Conservation (phyloP, 257 asterid genomes). For the Plantago elongata region DNA sequence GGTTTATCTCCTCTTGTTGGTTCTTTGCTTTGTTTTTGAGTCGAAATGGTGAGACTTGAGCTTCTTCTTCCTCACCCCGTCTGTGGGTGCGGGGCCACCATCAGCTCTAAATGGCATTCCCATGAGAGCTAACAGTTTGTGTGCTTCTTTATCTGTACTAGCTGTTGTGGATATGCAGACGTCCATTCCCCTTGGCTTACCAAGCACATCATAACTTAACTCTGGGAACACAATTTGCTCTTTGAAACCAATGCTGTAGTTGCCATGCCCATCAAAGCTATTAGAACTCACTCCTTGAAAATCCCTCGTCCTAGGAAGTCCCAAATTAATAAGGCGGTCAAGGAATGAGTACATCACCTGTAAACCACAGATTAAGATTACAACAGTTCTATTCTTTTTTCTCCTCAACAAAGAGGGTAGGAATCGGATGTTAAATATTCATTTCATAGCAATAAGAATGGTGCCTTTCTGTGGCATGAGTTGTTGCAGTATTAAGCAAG, state of each 20-base stretch:
- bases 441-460: too few species aligned
- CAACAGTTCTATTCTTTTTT: not conserved
- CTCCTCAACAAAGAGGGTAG: too few species aligned
- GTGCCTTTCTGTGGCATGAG: too few species aligned
- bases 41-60: conserved; percentile 86
- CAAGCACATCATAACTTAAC: conserved; percentile 57
- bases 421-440: too few species aligned
- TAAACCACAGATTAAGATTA: conserved; percentile 17
- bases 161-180: conserved; percentile 91
- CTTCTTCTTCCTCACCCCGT: conserved; percentile 65
- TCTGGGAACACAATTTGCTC: conserved; percentile 98
- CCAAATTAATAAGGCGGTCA: conserved; percentile 86
- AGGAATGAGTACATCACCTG: conserved; percentile 91
- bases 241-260: conserved; percentile 76
- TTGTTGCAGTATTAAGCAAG: too few species aligned
- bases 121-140: conserved; percentile 74
- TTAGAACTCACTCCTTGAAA: conserved; percentile 87
- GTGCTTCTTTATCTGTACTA: conserved; percentile 72
- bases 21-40: conserved; percentile 66
- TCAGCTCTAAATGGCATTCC: conserved; percentile 95
- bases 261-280: conserved; percentile 93
- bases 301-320: conserved; percentile 90
- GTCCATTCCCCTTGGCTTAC: conserved; percentile 95
- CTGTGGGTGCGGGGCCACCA: conserved; percentile 28
- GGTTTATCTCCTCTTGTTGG: conserved; percentile 37